These are phyloP conservation scores for Elsinoe ampelina DNA, from an alignment of 2,329 filamentous ascomycete genomes.

Conservation along the genomic window DNA sequence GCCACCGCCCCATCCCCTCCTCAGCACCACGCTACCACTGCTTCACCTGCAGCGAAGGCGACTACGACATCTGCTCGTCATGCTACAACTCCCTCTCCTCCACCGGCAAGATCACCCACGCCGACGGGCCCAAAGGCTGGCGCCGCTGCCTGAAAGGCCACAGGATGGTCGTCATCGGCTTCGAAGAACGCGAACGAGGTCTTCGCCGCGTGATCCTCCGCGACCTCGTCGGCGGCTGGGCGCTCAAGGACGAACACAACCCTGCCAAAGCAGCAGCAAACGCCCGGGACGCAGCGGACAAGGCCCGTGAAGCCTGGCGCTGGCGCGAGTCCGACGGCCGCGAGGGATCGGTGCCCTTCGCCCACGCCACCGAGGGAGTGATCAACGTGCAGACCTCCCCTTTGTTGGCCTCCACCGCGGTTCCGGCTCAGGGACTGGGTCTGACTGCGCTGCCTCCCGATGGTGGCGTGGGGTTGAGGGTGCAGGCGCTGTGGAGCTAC, in stretches of 20 bases:
- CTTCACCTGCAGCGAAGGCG: conserved; percentile 63
- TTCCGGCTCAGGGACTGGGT: background rate
- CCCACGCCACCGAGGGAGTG: background rate
- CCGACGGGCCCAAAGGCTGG: conserved; percentile 77
- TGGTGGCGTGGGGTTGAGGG: conserved; percentile 58
- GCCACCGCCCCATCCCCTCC: conserved; percentile 61
- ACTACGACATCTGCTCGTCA: conserved; percentile 73
- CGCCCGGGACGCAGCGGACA: background rate
- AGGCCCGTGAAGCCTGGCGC: conserved; percentile 21
- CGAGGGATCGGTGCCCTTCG: background rate
- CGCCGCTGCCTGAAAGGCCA: conserved; percentile 67
- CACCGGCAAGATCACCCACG: conserved; percentile 55
- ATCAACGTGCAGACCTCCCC: background rate
- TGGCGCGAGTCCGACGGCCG: conserved; percentile 30
- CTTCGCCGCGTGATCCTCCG: conserved; percentile 58
- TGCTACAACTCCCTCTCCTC: conserved; percentile 65
- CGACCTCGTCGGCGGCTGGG: conserved; percentile 69
- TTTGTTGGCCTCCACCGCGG: background rate
- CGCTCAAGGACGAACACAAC: conserved; percentile 45
- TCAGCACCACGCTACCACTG: conserved; percentile 70
- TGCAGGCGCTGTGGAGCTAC: conserved; percentile 65
- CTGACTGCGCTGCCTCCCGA: conserved; percentile 55
- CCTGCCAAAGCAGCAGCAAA: background rate
- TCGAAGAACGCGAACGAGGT: conserved; percentile 58
- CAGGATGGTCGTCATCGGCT: conserved; percentile 73